phyloP scores from a whole-genome alignment of 2,329 filamentous ascomycete genomes.

The Talaromyces sp. region DNA sequence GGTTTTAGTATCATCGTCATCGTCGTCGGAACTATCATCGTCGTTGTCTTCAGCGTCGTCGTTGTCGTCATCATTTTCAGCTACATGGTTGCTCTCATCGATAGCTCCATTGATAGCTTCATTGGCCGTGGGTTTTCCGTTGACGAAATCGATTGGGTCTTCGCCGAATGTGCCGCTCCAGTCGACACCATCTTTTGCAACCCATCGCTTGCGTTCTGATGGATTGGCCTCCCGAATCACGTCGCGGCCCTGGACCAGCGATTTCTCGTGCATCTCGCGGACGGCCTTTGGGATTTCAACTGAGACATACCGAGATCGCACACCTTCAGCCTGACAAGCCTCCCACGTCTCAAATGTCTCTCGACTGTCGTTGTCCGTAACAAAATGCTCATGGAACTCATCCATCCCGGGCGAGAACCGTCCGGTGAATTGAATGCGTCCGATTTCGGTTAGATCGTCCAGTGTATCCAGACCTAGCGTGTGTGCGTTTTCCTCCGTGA shows the following conservation, averaged over 20 bases:
- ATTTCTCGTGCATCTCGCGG: conserved; percentile 74
- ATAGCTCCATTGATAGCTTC: background rate
- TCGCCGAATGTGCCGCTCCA: conserved; percentile 84
- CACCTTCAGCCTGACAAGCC: conserved; percentile 81
- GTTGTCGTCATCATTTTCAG: background rate
- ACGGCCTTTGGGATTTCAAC: conserved; percentile 69
- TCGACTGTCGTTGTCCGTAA: conserved; percentile 79
- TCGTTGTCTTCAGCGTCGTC: background rate
- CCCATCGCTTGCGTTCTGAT: conserved; percentile 69
- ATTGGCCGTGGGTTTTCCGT: conserved; percentile 55
- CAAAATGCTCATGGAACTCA: conserved; percentile 75
- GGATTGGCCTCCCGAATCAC: conserved; percentile 65
- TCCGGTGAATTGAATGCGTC: conserved; percentile 72
- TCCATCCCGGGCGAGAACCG: conserved; percentile 89
- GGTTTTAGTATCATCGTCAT: background rate
- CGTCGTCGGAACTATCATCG: background rate
- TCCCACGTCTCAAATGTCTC: conserved; percentile 97
- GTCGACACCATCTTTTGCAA: conserved; percentile 73
- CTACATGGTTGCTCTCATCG: background rate
- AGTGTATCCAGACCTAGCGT: conserved; percentile 63
- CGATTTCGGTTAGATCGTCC: conserved; percentile 71
- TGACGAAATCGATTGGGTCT: conserved; percentile 62
- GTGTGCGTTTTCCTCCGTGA: conserved; percentile 71
- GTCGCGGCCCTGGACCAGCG: conserved; percentile 73
- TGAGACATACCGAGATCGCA: conserved; percentile 65